Conservation (phyloP, 257 asterid genomes). For the Przewalskia tangutica region DNA sequence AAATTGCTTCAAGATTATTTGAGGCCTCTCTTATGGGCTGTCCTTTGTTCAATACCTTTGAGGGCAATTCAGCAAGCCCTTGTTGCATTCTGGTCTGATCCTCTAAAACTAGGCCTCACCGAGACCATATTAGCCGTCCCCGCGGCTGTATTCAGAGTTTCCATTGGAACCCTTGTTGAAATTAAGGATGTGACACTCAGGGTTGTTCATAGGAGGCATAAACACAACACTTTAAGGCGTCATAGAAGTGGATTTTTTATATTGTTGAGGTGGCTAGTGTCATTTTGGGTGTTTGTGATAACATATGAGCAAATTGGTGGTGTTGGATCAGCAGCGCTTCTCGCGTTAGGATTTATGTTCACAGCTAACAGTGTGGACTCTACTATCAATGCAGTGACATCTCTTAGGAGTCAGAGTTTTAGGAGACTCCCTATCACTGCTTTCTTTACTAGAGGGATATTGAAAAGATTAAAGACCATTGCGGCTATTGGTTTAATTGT, state of each 20-base stretch:
- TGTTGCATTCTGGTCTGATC: constrained; percentile 80
- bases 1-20: constrained; percentile 72
- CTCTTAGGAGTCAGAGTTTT: constrained; percentile 68
- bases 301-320: constrained; percentile 68
- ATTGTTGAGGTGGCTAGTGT: constrained; percentile 71
- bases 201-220: constrained; percentile 37
- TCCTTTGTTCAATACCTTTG: constrained; percentile 86
- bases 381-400: constrained; percentile 58
- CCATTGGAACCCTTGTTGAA: constrained; percentile 66
- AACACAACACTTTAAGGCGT: constrained; percentile 21
- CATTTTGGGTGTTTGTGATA: constrained; percentile 78
- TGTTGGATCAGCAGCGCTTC: constrained; percentile 49
- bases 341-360: constrained; percentile 63
- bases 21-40: constrained; percentile 92
- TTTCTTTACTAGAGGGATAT: constrained; percentile 56
- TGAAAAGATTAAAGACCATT: constrained; percentile 55
- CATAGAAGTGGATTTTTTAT: constrained; percentile 59
- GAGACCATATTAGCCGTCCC: constrained; percentile 81
- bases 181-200: constrained; percentile 38
- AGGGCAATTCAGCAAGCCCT: constrained; percentile 82
- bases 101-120: constrained; percentile 72
- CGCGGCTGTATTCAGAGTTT: constrained; percentile 63
- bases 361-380: constrained; percentile 47
- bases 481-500: constrained; percentile 83
- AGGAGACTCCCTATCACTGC: constrained; percentile 51